Evolutionary conservation across 345 rosid genomes (phyloP), one percentile per base, ranked within the genome.

Genomic region (Acer saccharum): DNA sequence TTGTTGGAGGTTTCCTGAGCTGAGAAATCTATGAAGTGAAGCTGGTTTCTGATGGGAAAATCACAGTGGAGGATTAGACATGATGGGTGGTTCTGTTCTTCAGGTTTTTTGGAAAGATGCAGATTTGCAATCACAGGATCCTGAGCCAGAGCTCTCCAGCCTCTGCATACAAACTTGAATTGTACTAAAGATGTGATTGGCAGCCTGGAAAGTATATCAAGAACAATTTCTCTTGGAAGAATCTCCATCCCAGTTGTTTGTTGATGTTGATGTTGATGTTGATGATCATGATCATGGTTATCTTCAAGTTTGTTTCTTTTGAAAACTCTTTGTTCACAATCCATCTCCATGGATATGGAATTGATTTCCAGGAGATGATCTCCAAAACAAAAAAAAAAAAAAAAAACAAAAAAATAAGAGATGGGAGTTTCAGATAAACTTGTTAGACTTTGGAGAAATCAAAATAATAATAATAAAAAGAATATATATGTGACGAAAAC

Each of bases 51-150:
- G 83, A 87, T 64, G 2, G 94, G 94, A 23, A 25, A 75, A 68
- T 87, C 94, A 17, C 86, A 83, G 84, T 90, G 97, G 72, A 90
- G 84, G 72, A 92, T 86, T 57, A 92, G 93, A 62, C 89, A 90
- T 39, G 88, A 35, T 35, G 39, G 39, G 39, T 35, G 89, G 18
- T 76, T 43, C 25, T 18, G 6, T 6, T 71, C 68, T 32, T 74
- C 69, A 7, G 75, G 9, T 27, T 29, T 75, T 29, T 76, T 71
- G 55, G 78, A 72, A 11, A 79, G 72, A 67, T 77, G 87, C 68
- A 77, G 73, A 52, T 50, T 57, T 71, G 71, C 82, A 23, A 87
- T 79, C 48, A 74, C 71, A 18, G 86, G 83, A 20, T 87, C 88
- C 20, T 83, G 86, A 1, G 81, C 79, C 65, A 92, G 43, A 25